phyloP scores from a whole-genome alignment of 176 grass and related monocot species.

The Juncus effusus region DNA sequence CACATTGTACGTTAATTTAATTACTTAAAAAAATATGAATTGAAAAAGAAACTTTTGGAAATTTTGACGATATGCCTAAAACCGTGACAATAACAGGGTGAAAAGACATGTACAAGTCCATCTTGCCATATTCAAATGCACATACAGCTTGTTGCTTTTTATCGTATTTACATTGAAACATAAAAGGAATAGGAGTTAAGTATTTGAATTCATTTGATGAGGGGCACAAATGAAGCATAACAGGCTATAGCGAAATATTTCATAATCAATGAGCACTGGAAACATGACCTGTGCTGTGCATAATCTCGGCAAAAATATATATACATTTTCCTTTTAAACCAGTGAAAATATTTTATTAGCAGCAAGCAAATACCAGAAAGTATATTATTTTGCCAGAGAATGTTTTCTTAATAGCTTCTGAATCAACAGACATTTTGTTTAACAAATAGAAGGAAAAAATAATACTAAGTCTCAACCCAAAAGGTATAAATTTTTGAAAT shows the following conservation, averaged over 20 bases:
- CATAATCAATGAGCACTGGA: too few species aligned
- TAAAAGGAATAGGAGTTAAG: too few species aligned
- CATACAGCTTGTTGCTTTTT: slow-evolving; percentile 91
- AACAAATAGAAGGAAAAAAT: not conserved
- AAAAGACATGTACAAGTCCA: slow-evolving; percentile 87
- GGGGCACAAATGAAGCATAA: too few species aligned
- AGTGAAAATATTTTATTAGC: too few species aligned
- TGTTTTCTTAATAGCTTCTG: slow-evolving; percentile 81
- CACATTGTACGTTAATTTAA: not conserved
- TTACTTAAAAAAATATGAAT: not conserved
- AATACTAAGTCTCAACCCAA: too few species aligned
- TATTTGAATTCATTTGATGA: too few species aligned
- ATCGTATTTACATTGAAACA: not conserved
- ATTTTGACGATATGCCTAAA: slow-evolving; percentile 50
- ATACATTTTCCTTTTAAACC: too few species aligned
- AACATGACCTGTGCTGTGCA: too few species aligned
- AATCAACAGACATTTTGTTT: slow-evolving; percentile 76
- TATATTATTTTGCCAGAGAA: slow-evolving; percentile 90
- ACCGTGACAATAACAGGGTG: slow-evolving; percentile 40
- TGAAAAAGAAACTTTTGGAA: slow-evolving; percentile 15
- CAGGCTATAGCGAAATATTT: too few species aligned
- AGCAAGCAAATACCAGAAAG: not conserved
- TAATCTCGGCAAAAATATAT: too few species aligned
- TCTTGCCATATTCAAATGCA: slow-evolving; percentile 95
- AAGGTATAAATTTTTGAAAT: too few species aligned